Base-by-base conservation (phyloP, 2,329 filamentous ascomycete genomes). In the Blumeriella jaapii region DNA sequence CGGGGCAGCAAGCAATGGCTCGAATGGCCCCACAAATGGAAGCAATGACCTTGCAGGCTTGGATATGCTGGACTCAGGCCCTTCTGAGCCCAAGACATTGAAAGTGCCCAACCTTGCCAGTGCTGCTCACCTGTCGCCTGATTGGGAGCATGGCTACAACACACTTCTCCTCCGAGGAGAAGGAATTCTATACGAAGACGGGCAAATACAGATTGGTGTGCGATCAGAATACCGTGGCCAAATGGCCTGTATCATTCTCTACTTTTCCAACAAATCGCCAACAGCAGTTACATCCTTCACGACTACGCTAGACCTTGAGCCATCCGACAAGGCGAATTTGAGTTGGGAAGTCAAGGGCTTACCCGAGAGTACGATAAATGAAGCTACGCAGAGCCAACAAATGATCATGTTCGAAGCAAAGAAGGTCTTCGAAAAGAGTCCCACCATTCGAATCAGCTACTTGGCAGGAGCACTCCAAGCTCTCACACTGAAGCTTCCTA, bases 201-300 rank as follows among this genome's bases (percentile, higher is more conserved):
- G 79, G 0, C 91, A 98, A 59, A 73, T 98, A 35, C 89, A 98
- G 55, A 71, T 98, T 25, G 91, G 91, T 19, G 63, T 96, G 34
- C 78, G 91, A 22, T 93, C 86, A 7, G 91, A 98, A 60, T 98
- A 95, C 57, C 80, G 91, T 41, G 83, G 79, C n/a, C 84, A 94
- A 55, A 80, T 95, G 64, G 91, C 91, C 26, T 94, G 91, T 52
- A 65, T 98, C 43, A 96, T 98, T 51, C 64, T 94, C 33, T 98
- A 96, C 60, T 94, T 96, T 58, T 82, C 78, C 42, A 98, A 98
- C 67, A 94, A 94, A 62, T 86, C 85, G 1, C 78, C 84, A 0
- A 79, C 82, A 23, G 63, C 81, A 0, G 81, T 98, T 51, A 82
- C 77, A 35, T 94, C 87, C 0, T 93, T 98, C 56, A 96, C 91